Evolutionary conservation across 805 yeast genomes (phyloP), one percentile per base, ranked within the genome.

Genomic region (Wickerhamiella alocasiicola): DNA sequence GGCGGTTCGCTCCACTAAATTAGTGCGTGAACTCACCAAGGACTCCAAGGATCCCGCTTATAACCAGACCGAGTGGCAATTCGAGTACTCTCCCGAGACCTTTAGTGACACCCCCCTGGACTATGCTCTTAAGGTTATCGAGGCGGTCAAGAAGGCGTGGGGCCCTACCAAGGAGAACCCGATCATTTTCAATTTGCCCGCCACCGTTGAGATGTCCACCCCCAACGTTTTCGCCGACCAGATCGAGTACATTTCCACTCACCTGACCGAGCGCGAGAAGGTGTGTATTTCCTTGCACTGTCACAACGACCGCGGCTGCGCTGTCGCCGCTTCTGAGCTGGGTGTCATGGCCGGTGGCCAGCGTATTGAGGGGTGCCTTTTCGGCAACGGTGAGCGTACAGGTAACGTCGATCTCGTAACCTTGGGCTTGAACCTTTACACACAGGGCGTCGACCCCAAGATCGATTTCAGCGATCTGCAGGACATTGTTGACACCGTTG

Each of bases 321-420:
- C 81, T 11, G 87, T 81, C n/a, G 91, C 88, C 9, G 91, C 91
- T 26, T 78, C 85, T 3, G 93, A 81, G 60, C 68, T 81, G 43
- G 93, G 81, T 34, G 77, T 75, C 54, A 54, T 81, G 60, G 93
- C 84, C 2, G 93, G 93, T 41, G 93, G 84, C n/a, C 84, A 81
- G 57, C 72, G 93, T 59, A 81, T 81, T 19, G 93, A 81, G 61
- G 93, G 93, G 17, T 81, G 88, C 62, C 62, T 81, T 36, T 81
- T 81, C 52, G 93, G 91, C 39, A 81, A 81, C 54, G 91, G 93
- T 50, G 93, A 81, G 65, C 74, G 93, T 59, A 81, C 93, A 3
- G 93, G 93, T 48, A 81, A 81, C 55, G 93, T 81, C 39, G 91
- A 81, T 56, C 63, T 81, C 41, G 85, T 81, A 24, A 81, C 91